These are phyloP conservation scores for Backusella macrospora DNA, from an alignment of 192 early-diverging fungal genomes.

Conservation along the genomic window DNA sequence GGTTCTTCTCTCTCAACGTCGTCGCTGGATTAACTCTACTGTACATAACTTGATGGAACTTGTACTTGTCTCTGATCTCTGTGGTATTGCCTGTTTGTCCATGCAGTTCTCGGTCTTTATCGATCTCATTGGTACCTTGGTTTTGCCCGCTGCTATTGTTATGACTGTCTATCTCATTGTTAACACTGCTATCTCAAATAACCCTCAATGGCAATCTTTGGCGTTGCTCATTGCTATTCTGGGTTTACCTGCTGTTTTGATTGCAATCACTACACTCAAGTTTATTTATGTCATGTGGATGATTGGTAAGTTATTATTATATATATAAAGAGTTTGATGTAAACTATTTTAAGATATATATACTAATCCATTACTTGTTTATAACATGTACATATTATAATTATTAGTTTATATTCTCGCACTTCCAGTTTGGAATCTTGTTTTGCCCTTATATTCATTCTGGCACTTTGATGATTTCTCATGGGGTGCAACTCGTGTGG, in stretches of 20 bases:
- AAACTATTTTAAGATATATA: neutral
- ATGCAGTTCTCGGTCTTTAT: constrained; percentile 83
- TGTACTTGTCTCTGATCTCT: constrained; percentile 85
- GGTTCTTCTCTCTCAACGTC: constrained; percentile 86
- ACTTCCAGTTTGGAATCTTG: constrained; percentile 91
- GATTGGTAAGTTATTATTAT: constrained; percentile 48
- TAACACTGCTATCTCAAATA: constrained; percentile 38
- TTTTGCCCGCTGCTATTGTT: constrained; percentile 66
- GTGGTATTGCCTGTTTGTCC: constrained; percentile 87
- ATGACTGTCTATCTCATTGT: constrained; percentile 60
- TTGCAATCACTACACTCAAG: constrained; percentile 84
- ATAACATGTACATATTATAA: constrained; percentile 4
- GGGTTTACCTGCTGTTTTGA: constrained; percentile 88
- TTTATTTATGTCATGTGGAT: constrained; percentile 91
- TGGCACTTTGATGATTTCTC: constrained; percentile 95
- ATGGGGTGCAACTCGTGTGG: constrained; percentile 81
- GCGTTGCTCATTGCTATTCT: constrained; percentile 76
- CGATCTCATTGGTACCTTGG: constrained; percentile 74
- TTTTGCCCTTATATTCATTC: constrained; percentile 89
- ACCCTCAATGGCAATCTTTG: constrained; percentile 57
- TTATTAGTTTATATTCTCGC: constrained; percentile 78
- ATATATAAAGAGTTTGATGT: neutral
- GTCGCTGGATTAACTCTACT: constrained; percentile 96
- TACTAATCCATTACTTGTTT: constrained; percentile 25
- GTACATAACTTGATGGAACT: constrained; percentile 89